A percentile compares a stretch with the other conserved stretches of the same genome.
phyloP scores from a whole-genome alignment of 108 stramenopile genomes.

The Schizochytrium sp. region DNA sequence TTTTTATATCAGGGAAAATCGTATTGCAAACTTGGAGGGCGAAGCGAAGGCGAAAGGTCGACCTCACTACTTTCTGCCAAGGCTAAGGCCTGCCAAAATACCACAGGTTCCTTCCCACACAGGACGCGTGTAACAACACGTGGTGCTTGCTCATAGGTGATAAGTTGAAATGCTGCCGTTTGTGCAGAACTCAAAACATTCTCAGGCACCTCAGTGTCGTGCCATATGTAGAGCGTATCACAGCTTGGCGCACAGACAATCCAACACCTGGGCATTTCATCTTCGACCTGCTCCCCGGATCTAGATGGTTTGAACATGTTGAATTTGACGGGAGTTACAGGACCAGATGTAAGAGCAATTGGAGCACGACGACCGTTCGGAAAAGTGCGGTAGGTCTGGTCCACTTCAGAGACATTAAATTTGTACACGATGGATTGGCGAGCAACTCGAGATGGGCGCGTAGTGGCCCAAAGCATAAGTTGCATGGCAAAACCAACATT shows the following conservation, averaged over 20 bases:
- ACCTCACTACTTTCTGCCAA: neutral
- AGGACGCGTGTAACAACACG: neutral
- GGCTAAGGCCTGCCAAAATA: conserved; percentile 18
- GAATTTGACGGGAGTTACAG: neutral
- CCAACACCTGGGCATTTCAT: neutral
- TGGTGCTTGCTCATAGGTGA: neutral
- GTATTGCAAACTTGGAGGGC: neutral
- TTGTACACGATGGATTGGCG: conserved; percentile 22
- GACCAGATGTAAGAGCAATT: neutral
- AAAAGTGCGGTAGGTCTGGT: neutral
- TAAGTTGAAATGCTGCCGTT: neutral
- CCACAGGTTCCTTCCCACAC: neutral
- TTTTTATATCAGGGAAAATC: neutral
- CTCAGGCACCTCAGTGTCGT: conserved; percentile 5
- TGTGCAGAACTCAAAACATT: neutral
- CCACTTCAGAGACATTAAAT: neutral
- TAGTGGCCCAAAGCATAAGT: conserved; percentile 50
- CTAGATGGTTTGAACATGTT: neutral
- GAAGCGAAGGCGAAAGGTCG: conserved; percentile 2
- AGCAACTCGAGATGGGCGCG: neutral
- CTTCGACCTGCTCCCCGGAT: neutral
- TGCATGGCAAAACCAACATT: conserved; percentile 45
- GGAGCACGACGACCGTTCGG: neutral
- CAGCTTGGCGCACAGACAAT: neutral
- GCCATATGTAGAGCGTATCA: conserved; percentile 37